Evolutionary conservation across 176 grass and related monocot species (phyloP), one percentile per base, ranked within the genome.

Genomic region (Oryza punctata): DNA sequence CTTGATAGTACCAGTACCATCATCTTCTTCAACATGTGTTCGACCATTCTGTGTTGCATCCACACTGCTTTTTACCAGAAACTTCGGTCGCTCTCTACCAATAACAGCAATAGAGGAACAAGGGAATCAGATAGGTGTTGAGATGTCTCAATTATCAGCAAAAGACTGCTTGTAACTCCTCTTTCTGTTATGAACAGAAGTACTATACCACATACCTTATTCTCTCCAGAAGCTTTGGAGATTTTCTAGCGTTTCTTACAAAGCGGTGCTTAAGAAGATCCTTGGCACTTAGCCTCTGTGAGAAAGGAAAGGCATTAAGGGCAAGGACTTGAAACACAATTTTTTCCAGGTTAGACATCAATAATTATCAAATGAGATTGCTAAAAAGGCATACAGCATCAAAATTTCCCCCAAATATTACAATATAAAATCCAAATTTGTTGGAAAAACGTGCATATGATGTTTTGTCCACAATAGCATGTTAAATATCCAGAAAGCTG

Each of bases 201-300:
- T 68, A 10, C 7, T 41, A 65, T 25, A 77, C 0, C 11, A 76
- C 40, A 60, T 81, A 95, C 93, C 91, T 99, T 92, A 99, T 99
- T 99, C 97, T 96, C 79, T 99, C 97, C 81, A 96, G 32, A 87
- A 99, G 89, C 84, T 92, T 99, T 60, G 89, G 65, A 78, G 83
- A 94, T 85, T 92, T 99, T 84, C 97, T 81, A 21, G 97, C 97
- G 94, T 94, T 92, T 84, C 88, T 96, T 83, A 99, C 96, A 59
- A 96, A 99, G 28, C 97, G 93, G 64, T 96, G 93, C 87, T 94
- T 99, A 44, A 99, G 91, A 86, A 99, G 93, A 49, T 99, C 97
- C 88, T 99, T 99, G 65, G 97, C 91, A 89, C 88, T 99, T 89
- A 87, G 91, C 78, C 97, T 92, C 97, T 99, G 87, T 70, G 18